These are phyloP conservation scores for Medakamo hakoo DNA, from an alignment of 139 green algal species.

Conservation along the genomic window DNA sequence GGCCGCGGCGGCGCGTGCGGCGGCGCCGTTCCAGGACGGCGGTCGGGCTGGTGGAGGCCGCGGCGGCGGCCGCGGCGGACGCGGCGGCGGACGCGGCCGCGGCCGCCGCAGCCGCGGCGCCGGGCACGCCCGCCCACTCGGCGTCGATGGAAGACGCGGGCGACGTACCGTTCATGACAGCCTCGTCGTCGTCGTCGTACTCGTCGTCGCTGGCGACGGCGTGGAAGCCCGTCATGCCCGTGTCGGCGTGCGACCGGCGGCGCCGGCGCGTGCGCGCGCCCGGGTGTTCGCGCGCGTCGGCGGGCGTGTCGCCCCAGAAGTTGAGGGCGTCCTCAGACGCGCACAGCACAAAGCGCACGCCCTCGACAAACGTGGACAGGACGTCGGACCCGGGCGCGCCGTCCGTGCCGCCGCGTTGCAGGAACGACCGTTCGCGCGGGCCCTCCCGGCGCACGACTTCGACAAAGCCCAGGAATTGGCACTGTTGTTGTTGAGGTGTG, in stretches of 20 bases:
- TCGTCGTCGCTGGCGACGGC: background rate
- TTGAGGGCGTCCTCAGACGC: slow-evolving; percentile 22
- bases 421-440: slow-evolving; percentile 37
- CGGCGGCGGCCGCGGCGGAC: too few relatives aligned
- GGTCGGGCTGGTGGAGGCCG: too few relatives aligned
- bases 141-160: too few relatives aligned
- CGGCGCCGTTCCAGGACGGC: too few relatives aligned
- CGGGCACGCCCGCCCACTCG: background rate
- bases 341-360: slow-evolving; percentile 38
- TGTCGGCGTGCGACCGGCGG: background rate
- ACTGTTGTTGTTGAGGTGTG: too few relatives aligned
- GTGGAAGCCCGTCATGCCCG: background rate
- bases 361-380: slow-evolving; percentile 43
- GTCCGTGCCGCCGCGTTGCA: slow-evolving; percentile 19
- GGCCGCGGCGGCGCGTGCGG: too few relatives aligned
- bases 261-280: slow-evolving; percentile 1
- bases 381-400: slow-evolving; percentile 31
- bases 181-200: too few relatives aligned
- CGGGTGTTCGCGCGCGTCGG: slow-evolving; percentile 19
- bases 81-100: too few relatives aligned
- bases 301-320: slow-evolving; percentile 23
- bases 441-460: slow-evolving; percentile 49
- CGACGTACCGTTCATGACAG: too few relatives aligned
- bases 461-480: slow-evolving; percentile 52
- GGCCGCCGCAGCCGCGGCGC: background rate